These are phyloP conservation scores for Candida easanensis DNA, from an alignment of 805 yeast genomes.

Conservation along the genomic window DNA sequence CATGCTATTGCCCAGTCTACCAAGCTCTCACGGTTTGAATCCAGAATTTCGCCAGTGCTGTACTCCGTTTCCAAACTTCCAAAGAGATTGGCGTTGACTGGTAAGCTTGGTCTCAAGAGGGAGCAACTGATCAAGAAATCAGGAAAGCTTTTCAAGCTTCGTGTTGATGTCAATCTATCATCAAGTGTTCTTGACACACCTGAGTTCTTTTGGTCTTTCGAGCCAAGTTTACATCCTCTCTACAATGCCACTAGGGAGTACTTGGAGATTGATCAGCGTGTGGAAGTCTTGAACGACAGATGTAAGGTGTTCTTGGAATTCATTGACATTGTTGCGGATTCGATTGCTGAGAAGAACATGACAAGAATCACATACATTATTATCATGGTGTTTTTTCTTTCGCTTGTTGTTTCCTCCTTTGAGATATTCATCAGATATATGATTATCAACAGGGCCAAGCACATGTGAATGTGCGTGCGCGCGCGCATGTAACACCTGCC, in stretches of 20 bases:
- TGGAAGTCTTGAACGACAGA: slow-evolving; percentile 87
- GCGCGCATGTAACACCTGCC: too few species aligned
- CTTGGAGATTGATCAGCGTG: slow-evolving; percentile 91
- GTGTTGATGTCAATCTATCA: slow-evolving; percentile 91
- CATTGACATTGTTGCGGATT: slow-evolving; percentile 88
- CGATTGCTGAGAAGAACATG: slow-evolving; percentile 90
- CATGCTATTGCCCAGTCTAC: slow-evolving; percentile 98
- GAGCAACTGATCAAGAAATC: slow-evolving; percentile 84
- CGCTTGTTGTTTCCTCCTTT: slow-evolving; percentile 70
- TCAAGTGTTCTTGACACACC: slow-evolving; percentile 94
- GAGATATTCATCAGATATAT: slow-evolving; percentile 64
- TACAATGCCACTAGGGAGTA: slow-evolving; percentile 89
- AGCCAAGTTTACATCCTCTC: slow-evolving; percentile 92
- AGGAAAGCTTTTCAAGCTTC: slow-evolving; percentile 82
- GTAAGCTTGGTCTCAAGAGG: slow-evolving; percentile 78
- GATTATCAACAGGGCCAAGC: slow-evolving; percentile 33
- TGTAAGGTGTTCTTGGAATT: slow-evolving; percentile 93
- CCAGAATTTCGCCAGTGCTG: slow-evolving; percentile 80
- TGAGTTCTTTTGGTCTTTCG: slow-evolving; percentile 92
- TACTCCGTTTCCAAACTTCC: slow-evolving; percentile 88
- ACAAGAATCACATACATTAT: slow-evolving; percentile 89
- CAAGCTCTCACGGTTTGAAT: slow-evolving; percentile 85
- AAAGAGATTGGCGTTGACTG: slow-evolving; percentile 84
- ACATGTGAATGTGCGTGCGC: not conserved
- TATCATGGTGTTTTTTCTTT: slow-evolving; percentile 74